Evolutionary conservation across 2,329 filamentous ascomycete species (phyloP), one percentile per base, ranked within the genome.

Genomic region (Coniella lustricola): DNA sequence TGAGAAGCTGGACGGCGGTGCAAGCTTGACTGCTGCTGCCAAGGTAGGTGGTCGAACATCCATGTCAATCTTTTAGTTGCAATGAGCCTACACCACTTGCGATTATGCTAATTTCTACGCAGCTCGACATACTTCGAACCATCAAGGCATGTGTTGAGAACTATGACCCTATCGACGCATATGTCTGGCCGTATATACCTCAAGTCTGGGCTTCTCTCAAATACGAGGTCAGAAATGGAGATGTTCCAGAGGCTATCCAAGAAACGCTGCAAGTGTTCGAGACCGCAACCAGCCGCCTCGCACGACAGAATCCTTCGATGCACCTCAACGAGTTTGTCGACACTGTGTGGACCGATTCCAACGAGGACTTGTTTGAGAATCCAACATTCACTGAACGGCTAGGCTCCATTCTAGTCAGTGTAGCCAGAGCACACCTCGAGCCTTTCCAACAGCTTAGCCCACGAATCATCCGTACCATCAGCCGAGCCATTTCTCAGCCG

Each of bases 171-270:
- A 66, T 73, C 0, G 63, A 71, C 31, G 64, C 71, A 46, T 74
- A 69, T 8, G 59, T 81, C 13, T 65, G 65, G 1, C 76, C 77
- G 0, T 72, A 74, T 42, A 64, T 69, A 16, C 66, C 72, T 43
- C 69, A 73, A 38, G 71, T 80, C 40, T 82, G 78, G 78, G 67
- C 68, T 25, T 77, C 76, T n/a, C 71, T 82, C 40, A 82, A 81
- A 58, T 81, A 79, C 52, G 78, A 82, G 54, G 78, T 81, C 12
- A 74, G 78, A 31, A 80, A 81, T 46, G 78, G 78, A 12, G 78
- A 82, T 51, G 69, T 77, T 8, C 71, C 75, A 51, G 78, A 81
- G 52, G 72, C 72, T 1, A 75, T 81, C 13, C 73, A 77, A 58
- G 72, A 72, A 3, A 80, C 77, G 1, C 62, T 81, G 14, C 72